Evolutionary conservation across 1,284 basidiomycete species (phyloP), one percentile per base, ranked within the genome.

Genomic region (Puccinia brachypodii): DNA sequence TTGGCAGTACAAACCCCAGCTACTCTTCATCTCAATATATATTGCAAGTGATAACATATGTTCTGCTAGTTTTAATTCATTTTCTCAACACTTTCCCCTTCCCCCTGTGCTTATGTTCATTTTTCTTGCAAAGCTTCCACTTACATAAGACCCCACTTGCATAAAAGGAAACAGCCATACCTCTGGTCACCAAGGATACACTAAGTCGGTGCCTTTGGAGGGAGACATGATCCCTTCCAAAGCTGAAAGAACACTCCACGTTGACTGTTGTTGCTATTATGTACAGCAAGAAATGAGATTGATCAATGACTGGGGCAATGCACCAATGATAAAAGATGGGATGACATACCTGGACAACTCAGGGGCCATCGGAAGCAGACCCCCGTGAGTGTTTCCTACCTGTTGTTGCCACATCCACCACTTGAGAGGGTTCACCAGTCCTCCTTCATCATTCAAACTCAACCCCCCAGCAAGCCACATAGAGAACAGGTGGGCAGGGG

Each of bases 251-350:
- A 36, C 62, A 16, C 33, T 66, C 62, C 22, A 38, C 38, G 25
- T 66, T 38, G 38, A 69, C 66, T 3, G 66, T 69, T 6, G 66
- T 69, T 69, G 66, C 66, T 69, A n/a, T 69, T n/a, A n/a, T n/a
- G n/a, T 36, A 3, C 38, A 16, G 16, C 7, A 33, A n/a, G 11
- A 47, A 69, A 38, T 6, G n/a, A n/a, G 44, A 69, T 69, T 16
- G n/a, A 50, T 50, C 11, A 50, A 50, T n/a, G n/a, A n/a, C n/a
- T n/a, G n/a, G n/a, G n/a, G 47, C 11, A 69, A 42, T 25, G n/a
- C 25, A 25, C 3, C 14, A 16, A 69, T 19, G 4, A 19, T 7
- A 69, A 2, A 42, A 8, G 19, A 42, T n/a, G 6, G n/a, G 44
- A 36, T 42, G n/a, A 44, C 66, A 19, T 22, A 69, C 62, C 62